These are phyloP conservation scores for Cyclanthera cordifolia DNA, from an alignment of 306 rosid species.

Conservation along the genomic window DNA sequence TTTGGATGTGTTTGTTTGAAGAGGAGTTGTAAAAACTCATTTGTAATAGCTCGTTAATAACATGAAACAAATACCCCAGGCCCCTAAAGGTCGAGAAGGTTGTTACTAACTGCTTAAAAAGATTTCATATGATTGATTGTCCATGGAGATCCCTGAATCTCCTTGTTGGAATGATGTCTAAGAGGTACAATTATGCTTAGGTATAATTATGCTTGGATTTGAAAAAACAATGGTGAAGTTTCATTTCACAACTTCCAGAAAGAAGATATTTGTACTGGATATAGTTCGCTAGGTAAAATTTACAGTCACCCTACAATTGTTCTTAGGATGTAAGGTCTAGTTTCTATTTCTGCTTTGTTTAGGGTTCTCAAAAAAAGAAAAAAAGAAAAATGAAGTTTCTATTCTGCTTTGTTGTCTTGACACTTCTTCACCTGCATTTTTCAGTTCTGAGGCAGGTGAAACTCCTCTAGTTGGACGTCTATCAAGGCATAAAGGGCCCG, in stretches of 20 bases:
- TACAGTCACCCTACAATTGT: neutral
- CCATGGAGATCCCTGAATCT: neutral
- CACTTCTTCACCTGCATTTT: constrained; percentile 8
- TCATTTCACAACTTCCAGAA: no score
- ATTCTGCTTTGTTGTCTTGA: neutral
- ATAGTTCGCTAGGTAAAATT: no score
- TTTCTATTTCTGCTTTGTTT: no score
- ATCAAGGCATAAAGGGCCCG: constrained; percentile 85
- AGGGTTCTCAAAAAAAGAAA: no score
- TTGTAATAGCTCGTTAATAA: no score
- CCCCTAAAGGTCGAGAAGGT: no score
- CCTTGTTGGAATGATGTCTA: neutral
- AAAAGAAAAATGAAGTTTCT: no score
- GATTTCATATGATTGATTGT: neutral
- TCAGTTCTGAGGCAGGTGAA: constrained; percentile 58
- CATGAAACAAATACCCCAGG: no score
- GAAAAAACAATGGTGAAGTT: neutral
- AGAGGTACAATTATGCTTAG: neutral
- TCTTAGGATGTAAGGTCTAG: neutral
- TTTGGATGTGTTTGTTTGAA: no score
- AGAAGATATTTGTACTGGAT: neutral
- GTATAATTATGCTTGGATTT: no score
- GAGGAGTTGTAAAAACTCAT: no score
- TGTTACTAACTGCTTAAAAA: neutral
- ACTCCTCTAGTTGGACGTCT: constrained; percentile 74